These are phyloP conservation scores for Fonsecaea multimorphosa DNA, from an alignment of 2,329 filamentous ascomycete genomes.

Conservation along the genomic window DNA sequence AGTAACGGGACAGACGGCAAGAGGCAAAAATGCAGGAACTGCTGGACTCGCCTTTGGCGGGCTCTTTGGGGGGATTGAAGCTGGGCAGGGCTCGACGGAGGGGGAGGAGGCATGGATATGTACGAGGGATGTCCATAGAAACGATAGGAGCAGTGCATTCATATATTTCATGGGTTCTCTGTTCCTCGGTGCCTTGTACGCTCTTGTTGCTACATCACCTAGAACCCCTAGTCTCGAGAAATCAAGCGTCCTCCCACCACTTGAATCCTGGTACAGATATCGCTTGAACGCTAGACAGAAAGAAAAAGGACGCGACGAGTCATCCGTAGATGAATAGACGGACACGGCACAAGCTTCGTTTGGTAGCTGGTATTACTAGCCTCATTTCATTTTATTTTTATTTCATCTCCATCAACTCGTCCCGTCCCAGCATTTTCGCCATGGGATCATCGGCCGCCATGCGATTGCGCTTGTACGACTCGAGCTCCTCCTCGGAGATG, in stretches of 20 bases:
- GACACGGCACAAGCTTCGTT: no score
- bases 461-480: slow-evolving; percentile 79
- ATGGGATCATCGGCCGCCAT: slow-evolving; percentile 81
- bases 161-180: neutral
- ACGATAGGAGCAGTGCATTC: neutral
- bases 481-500: slow-evolving; percentile 82
- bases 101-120: neutral
- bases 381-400: no score
- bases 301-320: neutral
- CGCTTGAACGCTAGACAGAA: slow-evolving; percentile 19
- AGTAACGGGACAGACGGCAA: neutral
- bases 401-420: slow-evolving; percentile 30
- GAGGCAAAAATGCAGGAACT: slow-evolving; percentile 6
- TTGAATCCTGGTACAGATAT: no score
- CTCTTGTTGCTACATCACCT: no score
- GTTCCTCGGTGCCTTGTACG: neutral
- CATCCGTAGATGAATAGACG: neutral
- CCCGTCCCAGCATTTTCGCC: slow-evolving; percentile 62
- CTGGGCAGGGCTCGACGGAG: neutral
- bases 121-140: neutral
- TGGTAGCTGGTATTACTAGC: no score
- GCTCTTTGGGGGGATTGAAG: neutral
- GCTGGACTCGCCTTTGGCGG: slow-evolving; percentile 11
- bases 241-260: no score
- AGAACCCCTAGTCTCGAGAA: no score